Percentiles rank a stretch among this genome's conserved stretches.
Evolutionary conservation across 192 early-diverging fungal genomes (phyloP).

Genomic region (Pilaira anomala): DNA sequence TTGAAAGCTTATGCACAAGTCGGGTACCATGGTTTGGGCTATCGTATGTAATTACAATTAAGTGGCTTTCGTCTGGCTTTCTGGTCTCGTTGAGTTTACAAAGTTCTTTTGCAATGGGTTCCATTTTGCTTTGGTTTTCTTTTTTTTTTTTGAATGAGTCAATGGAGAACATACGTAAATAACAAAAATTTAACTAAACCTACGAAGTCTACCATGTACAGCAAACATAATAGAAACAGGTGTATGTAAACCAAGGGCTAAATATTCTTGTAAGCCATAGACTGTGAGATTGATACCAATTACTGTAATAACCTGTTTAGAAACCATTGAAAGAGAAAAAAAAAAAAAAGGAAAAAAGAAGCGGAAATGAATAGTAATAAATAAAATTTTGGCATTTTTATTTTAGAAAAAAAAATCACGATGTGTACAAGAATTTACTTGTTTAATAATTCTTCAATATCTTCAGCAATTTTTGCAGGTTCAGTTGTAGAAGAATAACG

Average conservation of each 20-base stretch:
- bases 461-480: conserved; percentile 57
- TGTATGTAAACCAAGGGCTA: neutral
- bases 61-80: neutral
- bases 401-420: neutral
- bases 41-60: conserved; percentile 50
- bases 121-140: conserved; percentile 22
- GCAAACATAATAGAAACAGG: conserved; percentile 33
- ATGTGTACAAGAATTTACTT: neutral
- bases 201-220: conserved; percentile 35
- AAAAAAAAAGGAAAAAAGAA: neutral
- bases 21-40: conserved; percentile 54
- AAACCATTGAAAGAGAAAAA: conserved; percentile 1
- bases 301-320: conserved; percentile 1
- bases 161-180: neutral
- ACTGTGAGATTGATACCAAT: conserved; percentile 21
- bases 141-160: neutral
- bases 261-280: conserved; percentile 33
- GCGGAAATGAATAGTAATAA: neutral
- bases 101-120: conserved; percentile 14
- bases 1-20: conserved; percentile 26
- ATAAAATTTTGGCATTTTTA: neutral
- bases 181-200: too few species aligned
- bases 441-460: conserved; percentile 55
- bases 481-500: conserved; percentile 63
- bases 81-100: conserved; percentile 10